phyloP scores from a whole-genome alignment of 305 asterid species.

The Fraxinus greggii region DNA sequence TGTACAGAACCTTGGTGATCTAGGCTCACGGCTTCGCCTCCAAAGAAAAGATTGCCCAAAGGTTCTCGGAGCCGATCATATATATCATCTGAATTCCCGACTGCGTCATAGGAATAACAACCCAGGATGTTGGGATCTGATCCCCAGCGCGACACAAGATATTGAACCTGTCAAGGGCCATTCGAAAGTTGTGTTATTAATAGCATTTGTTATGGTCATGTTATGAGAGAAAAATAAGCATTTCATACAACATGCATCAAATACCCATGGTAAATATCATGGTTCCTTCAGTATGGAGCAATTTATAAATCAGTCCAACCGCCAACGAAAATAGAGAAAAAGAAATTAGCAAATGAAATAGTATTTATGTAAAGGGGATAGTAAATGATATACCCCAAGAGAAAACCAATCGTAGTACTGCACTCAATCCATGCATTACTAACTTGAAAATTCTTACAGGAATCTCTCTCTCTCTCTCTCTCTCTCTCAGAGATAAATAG shows the following conservation, averaged over 20 bases:
- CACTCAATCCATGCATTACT: neutral
- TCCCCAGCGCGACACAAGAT: constrained; percentile 91
- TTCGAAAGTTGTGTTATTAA: constrained; percentile 10
- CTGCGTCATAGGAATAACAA: constrained; percentile 85
- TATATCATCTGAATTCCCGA: constrained; percentile 76
- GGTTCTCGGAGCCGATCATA: constrained; percentile 89
- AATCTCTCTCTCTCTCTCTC: neutral
- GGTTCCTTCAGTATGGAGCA: neutral
- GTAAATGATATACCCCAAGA: neutral
- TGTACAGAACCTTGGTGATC: constrained; percentile 98
- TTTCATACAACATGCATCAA: neutral
- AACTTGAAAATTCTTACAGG: neutral
- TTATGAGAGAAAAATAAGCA: neutral
- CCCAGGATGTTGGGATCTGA: constrained; percentile 79
- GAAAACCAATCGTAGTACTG: neutral
- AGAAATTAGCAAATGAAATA: neutral
- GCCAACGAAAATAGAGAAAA: neutral
- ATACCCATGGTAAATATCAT: neutral
- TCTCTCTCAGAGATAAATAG: neutral
- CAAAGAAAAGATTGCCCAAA: constrained; percentile 84
- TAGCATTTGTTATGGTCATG: neutral
- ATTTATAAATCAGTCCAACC: neutral
- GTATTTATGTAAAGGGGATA: neutral
- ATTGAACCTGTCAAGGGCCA: constrained; percentile 54
- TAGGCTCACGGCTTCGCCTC: constrained; percentile 88